Base-by-base conservation (phyloP, 164 flowering plant species). In the Berberis vulgaris region DNA sequence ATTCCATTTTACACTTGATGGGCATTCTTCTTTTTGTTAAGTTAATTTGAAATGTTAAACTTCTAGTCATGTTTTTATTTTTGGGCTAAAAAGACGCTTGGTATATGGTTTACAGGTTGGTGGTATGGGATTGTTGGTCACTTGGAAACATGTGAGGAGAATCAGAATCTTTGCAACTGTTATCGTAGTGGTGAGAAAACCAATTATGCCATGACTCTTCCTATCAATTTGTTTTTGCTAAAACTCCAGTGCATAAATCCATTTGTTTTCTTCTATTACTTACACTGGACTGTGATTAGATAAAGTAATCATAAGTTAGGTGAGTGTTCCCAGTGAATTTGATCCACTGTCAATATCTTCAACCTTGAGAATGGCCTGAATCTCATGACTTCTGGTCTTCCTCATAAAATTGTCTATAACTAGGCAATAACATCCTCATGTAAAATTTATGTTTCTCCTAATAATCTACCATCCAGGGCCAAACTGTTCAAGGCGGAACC, bases 111-210 rank as follows among this genome's bases (percentile, higher is more conserved):
- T 70, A 74, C 84, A 94, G 98, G 98, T 53, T 94, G 98, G 98
- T 94, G 97, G 99, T 94, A 91, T 80, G 97, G 97, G 55, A 76
- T 86, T 45, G 93, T 91, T 8, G 99, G 96, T 55, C 99, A 94
- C 75, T 77, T 89, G 80, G 99, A 94, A 68, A 72, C 83, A 39
- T 94, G 99, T 68, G 83, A 84, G 62, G 85, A 93, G 52, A 83
- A 78, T 74, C 79, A 74, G 60, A 73, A 73, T 64, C 71, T 79
- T 65, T 94, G 99, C 74, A 79, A 44, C 8, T 94, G 99, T 71
- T 79, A 67, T 70, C 64, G 66, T 39, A 86, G 83, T 73, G 99
- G 97, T 94, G 67, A 87, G 96, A 76, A 55, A 39, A 60, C 56
- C 1, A 5, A 46, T 46, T 46, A 5, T 46, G 8, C 49, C 5